These are phyloP conservation scores for Diaporthe caulivora DNA, from an alignment of 2,329 filamentous ascomycete genomes.

Conservation along the genomic window DNA sequence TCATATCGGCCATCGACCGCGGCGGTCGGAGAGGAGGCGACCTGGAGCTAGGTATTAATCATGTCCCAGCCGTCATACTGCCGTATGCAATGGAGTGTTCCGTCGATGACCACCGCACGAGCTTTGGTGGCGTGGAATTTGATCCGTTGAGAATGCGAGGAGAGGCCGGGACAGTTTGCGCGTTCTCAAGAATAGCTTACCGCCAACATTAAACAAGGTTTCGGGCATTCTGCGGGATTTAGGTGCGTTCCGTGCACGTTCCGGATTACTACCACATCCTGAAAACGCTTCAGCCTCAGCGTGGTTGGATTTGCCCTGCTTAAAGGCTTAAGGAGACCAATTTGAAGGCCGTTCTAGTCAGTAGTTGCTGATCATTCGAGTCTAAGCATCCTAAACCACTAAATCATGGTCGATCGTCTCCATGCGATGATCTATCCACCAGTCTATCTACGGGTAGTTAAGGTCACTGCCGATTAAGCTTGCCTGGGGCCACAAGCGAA, in stretches of 20 bases:
- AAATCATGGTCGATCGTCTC: not conserved
- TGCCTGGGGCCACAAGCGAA: constrained; percentile 8
- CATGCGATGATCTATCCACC: not conserved
- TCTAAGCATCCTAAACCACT: not conserved
- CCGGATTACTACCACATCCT: not conserved
- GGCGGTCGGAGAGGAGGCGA: not conserved
- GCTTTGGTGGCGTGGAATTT: not conserved
- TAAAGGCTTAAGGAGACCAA: not conserved
- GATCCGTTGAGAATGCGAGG: too few relatives aligned
- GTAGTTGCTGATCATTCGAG: not conserved
- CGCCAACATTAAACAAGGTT: constrained; percentile 1
- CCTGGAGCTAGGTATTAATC: not conserved
- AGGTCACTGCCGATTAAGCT: not conserved
- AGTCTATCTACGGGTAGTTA: not conserved
- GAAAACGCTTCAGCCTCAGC: not conserved
- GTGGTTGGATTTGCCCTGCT: not conserved
- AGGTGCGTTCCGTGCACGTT: not conserved
- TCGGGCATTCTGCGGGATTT: constrained; percentile 8
- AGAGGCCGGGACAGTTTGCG: not conserved
- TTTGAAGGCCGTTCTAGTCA: not conserved
- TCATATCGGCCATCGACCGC: not conserved
- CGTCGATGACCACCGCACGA: not conserved
- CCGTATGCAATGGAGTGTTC: too few relatives aligned
- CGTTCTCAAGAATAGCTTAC: not conserved
- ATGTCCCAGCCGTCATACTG: not conserved